Evolutionary conservation across 352 stramenopile genomes (phyloP), one percentile per base, ranked within the genome.

Genomic region (Globisporangium polare): DNA sequence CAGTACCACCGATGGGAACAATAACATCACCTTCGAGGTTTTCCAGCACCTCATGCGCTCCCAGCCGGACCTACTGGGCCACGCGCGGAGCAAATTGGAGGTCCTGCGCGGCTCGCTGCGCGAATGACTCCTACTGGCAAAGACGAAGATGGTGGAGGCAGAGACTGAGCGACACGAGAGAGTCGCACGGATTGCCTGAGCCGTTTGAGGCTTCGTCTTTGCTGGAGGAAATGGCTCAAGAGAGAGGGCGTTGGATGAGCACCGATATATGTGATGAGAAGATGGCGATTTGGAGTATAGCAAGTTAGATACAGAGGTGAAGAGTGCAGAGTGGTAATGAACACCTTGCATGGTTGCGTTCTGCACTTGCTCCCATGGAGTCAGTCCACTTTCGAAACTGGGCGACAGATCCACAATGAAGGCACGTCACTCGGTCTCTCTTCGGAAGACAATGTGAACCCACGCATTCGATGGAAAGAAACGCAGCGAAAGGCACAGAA

Each of bases 81-180:
- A 86, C 51, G 70, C 74, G 5, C 71, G 71, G 37, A 74, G 70
- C 26, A 85, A 80, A 29, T 69, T 89, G 15, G 75, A 87, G 70
- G 60, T 77, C 7, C 56, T 88, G 42, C 74, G 78, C 20, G 78
- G 78, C 6, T 86, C 76, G 0, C 51, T 88, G 5, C 74, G 68
- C 8, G 67, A 81, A 58, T 67, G 49, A 63, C 22, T 22, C 20
- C 29, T 24, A 20, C 27, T n/a, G 31, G 15, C 15, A 45, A 31
- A 33, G 33, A 57, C 15, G 50, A 26, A 27, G 50, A 27, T 20
- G n/a, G 18, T 20, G 20, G 13, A 27, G 50, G 18, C 33, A n/a
- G 13, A 27, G 50, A 10, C 10, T 2, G 12, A 43, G 5, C 15
- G 15, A 5, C 9, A 29, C 2, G 18, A 57, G 17, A 10, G 33